Evolutionary conservation across 371 early-diverging fungal genomes (phyloP), one percentile per base, ranked within the genome.

Genomic region (Mucor circinelloides): DNA sequence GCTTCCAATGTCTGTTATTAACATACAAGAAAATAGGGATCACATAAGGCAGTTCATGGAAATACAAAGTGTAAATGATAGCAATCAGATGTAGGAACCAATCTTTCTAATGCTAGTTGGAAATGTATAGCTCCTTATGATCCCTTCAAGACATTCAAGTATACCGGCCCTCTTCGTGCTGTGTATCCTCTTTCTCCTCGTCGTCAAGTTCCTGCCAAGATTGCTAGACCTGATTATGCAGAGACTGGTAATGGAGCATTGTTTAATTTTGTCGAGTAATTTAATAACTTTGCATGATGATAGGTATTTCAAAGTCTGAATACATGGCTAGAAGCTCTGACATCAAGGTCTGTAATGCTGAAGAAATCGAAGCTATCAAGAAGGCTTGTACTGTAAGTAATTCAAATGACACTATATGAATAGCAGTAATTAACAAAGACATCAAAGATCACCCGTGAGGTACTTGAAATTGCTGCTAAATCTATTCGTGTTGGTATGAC

Each of bases 401-500:
- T 40, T n/a, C 19, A 3, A 13, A 15, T 36, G 23, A 6, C 0
- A 25, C 2, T 3, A 38, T 10, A 15, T 28, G 21, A n/a, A n/a
- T 23, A 36, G 30, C 8, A 6, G 38, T 6, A 12, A 21, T 13
- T 32, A 44, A 60, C 34, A 40, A 17, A 34, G 50, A 21, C 10
- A 15, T 73, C 1, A 12, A 23, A 85, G 92, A 78, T 98, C 13
- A 91, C 93, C 0, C 87, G 96, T 34, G 95, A 96, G 74, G 93
- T 95, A 0, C 85, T 97, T 28, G 91, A 94, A 46, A 89, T 88
- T 57, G 96, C 91, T 58, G 88, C 88, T 7, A 85, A 86, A 32
- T 90, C 94, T 58, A 82, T 94, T 66, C 87, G 86, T 63, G 86
- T 90, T 23, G 99, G 99, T 3, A 88, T 92, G 6, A 97, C 97